Evolutionary conservation across 1,284 basidiomycete genomes (phyloP).

Genomic region (Laetiporus sulphureus): DNA sequence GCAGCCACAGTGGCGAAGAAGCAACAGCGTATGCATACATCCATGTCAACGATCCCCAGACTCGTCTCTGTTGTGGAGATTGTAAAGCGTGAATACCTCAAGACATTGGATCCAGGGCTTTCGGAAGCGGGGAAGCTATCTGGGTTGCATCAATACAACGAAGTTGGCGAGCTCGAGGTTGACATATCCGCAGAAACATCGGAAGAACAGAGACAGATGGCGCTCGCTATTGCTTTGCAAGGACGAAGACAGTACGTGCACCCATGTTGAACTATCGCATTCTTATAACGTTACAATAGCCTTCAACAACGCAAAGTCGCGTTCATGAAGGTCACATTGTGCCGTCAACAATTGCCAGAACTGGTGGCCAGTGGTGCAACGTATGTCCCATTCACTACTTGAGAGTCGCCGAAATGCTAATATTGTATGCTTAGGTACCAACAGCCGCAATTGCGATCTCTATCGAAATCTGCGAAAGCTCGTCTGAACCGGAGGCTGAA

Average conservation of each 20-base stretch:
- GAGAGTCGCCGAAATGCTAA: background rate
- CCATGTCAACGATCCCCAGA: conserved; percentile 50
- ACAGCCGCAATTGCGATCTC: conserved; percentile 39
- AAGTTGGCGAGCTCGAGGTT: conserved; percentile 55
- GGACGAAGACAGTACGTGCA: conserved; percentile 56
- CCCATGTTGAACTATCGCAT: conserved; percentile 1
- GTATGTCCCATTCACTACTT: conserved; percentile 31
- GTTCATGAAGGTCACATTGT: conserved; percentile 72
- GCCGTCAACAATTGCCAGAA: conserved; percentile 39
- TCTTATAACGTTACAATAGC: conserved; percentile 29
- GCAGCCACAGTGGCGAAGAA: conserved; percentile 4
- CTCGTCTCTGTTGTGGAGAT: conserved; percentile 79
- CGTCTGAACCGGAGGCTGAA: no score
- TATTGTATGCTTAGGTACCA: conserved; percentile 45
- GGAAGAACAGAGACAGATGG: conserved; percentile 29
- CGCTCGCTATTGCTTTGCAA: conserved; percentile 31
- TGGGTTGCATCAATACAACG: conserved; percentile 79
- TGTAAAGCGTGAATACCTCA: conserved; percentile 75
- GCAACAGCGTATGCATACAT: conserved; percentile 17
- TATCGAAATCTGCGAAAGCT: conserved; percentile 53
- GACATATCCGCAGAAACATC: conserved; percentile 15
- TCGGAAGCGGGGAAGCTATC: conserved; percentile 19
- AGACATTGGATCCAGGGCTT: conserved; percentile 36
- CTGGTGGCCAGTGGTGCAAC: conserved; percentile 39
- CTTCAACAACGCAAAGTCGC: conserved; percentile 58